A percentile compares a stretch with the other conserved stretches of the same genome.
Evolutionary conservation across 768 basidiomycete species (phyloP).

Genomic region (Saitozyma podzolica): DNA sequence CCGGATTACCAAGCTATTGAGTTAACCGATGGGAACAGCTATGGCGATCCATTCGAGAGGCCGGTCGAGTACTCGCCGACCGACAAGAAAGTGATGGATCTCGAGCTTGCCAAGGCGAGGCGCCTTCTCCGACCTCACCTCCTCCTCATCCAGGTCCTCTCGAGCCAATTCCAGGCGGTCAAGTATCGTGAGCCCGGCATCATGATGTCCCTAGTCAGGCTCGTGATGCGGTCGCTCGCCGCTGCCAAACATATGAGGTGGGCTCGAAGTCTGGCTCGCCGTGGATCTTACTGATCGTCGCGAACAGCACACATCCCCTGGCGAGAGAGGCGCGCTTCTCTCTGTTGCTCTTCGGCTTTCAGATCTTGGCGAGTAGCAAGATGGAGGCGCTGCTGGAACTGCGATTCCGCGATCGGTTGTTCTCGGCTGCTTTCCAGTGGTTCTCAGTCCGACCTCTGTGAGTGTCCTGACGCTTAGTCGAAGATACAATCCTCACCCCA

Average conservation of each 20-base stretch:
- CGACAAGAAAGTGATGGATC: slow-evolving; percentile 78
- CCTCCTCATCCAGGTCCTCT: slow-evolving; percentile 79
- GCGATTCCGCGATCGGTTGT: slow-evolving; percentile 70
- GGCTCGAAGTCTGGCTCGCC: slow-evolving; percentile 12
- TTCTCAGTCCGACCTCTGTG: slow-evolving; percentile 92
- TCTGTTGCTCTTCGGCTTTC: slow-evolving; percentile 88
- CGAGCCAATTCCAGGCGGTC: slow-evolving; percentile 90
- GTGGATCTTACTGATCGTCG: slow-evolving; percentile 3
- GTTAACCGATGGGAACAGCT: slow-evolving; percentile 57
- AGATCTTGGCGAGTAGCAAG: slow-evolving; percentile 81
- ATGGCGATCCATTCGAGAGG: slow-evolving; percentile 81
- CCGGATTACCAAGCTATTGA: not conserved
- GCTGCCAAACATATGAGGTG: slow-evolving; percentile 76
- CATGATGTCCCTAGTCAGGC: slow-evolving; percentile 77
- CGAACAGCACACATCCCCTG: slow-evolving; percentile 77
- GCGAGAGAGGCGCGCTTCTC: slow-evolving; percentile 88
- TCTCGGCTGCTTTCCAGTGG: slow-evolving; percentile 81
- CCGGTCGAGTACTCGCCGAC: slow-evolving; percentile 87
- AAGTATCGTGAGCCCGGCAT: slow-evolving; percentile 81
- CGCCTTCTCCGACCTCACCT: slow-evolving; percentile 79
- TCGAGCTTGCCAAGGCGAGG: slow-evolving; percentile 66
- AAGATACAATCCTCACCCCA: not conserved
- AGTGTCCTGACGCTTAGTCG: slow-evolving; percentile 46
- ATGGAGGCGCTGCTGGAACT: slow-evolving; percentile 81
- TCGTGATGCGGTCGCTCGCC: slow-evolving; percentile 77